Percentiles rank a stretch among this genome's conserved stretches.
These are phyloP conservation scores for Hippophae rhamnoides DNA, from an alignment of 306 rosid genomes.

Conservation along the genomic window DNA sequence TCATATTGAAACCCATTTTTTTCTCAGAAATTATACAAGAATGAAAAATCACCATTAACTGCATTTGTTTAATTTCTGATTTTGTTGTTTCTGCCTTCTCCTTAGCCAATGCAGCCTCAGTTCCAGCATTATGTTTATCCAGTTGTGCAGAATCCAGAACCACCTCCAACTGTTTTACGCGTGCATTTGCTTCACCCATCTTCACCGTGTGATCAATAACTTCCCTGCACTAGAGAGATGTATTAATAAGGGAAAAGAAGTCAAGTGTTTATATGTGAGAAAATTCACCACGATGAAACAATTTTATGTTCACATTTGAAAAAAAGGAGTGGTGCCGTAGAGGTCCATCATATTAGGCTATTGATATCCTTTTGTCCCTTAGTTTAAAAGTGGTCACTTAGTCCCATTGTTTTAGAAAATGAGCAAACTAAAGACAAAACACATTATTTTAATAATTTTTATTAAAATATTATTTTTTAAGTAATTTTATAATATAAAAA, in stretches of 20 bases:
- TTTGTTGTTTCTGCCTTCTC: conserved; percentile 55
- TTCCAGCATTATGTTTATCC: conserved; percentile 57
- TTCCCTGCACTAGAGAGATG: conserved; percentile 53
- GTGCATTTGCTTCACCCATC: conserved; percentile 59
- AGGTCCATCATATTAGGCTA: no score
- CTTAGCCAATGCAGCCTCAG: conserved; percentile 54
- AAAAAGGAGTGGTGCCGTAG: no score
- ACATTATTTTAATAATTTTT: no score
- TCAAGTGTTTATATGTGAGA: neutral
- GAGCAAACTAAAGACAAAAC: no score
- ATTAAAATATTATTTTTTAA: no score
- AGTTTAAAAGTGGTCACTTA: no score
- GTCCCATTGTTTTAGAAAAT: no score
- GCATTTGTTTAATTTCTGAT: conserved; percentile 56
- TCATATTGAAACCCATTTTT: neutral
- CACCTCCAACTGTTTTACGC: conserved; percentile 76
- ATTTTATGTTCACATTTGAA: neutral
- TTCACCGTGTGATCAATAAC: conserved; percentile 52
- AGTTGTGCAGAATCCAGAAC: conserved; percentile 67
- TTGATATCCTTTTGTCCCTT: no score
- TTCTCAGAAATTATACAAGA: neutral
- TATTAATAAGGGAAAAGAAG: conserved; percentile 12
- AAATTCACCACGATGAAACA: neutral
- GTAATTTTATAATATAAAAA: no score
- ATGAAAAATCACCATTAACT: conserved; percentile 49